Conservation (phyloP, 306 rosid genomes). For the Rubus parviflorus region DNA sequence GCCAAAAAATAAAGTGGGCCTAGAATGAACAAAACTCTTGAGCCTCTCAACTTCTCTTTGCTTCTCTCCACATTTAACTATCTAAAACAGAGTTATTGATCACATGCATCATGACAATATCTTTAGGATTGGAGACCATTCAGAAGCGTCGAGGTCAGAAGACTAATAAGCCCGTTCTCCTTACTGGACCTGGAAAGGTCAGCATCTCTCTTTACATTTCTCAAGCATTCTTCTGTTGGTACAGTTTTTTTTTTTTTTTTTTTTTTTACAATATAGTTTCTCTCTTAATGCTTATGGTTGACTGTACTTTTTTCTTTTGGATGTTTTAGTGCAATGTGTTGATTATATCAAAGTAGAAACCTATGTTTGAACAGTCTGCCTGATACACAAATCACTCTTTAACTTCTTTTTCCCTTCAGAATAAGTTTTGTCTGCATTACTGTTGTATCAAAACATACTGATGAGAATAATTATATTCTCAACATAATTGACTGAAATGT, state of each 20-base stretch:
- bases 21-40: not conserved
- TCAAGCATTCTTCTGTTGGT: not conserved
- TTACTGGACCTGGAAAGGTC: slow-evolving; percentile 92
- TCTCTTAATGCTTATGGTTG: not conserved
- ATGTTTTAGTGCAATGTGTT: not conserved
- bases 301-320: not conserved
- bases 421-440: not conserved
- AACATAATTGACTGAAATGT: not conserved
- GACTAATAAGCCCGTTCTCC: slow-evolving; percentile 80
- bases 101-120: slow-evolving; percentile 5
- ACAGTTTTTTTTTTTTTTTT: not conserved
- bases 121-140: slow-evolving; percentile 74
- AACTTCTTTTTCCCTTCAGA: not conserved
- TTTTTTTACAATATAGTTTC: not conserved
- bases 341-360: not conserved
- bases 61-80: not conserved
- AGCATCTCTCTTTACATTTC: slow-evolving; percentile 12
- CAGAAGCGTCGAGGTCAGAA: slow-evolving; percentile 84
- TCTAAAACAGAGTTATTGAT: not conserved
- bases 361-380: not conserved
- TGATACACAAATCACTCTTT: not conserved
- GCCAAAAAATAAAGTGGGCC: not conserved
- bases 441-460: not conserved
- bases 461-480: not conserved
- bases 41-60: not conserved